Evolutionary conservation across 1,139 yeast genomes (phyloP), one percentile per base, ranked within the genome.

Genomic region (Lodderomyces jiufengensis): DNA sequence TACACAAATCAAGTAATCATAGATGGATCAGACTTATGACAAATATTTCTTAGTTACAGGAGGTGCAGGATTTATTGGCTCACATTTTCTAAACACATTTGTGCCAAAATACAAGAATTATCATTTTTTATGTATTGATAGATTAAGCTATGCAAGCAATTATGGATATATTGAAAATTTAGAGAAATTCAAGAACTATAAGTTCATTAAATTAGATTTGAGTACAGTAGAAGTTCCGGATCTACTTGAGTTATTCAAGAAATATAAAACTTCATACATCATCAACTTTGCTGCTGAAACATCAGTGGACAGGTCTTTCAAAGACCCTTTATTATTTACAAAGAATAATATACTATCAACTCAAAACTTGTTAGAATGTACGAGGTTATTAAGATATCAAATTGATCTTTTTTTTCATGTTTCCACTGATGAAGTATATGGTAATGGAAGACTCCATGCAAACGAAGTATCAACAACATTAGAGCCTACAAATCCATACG

Each of bases 401-500:
- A 24, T 33, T 9, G 21, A 12, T 11, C 41, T 47, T 24, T 61
- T 76, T 33, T 41, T 78, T 3, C 81, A 77, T 48, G 59, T 78
- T 43, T 77, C 83, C 3, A 77, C 84, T 0, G 84, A 78, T 47
- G 84, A 78, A 44, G 83, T 78, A 1, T 78, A 78, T 43, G 83
- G 83, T 1, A 70, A 66, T 38, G 51, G 48, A 24, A 21, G 25
- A 1, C 61, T 55, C n/a, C 56, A 50, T 4, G 43, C 41, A 7
- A 38, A 41, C 4, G 66, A 64, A n/a, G 46, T 51, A 7, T 39
- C 54, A 0, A n/a, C n/a, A n/a, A 58, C 66, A 2, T 50, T 78
- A 22, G 55, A 58, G 10, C 84, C 84, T 1, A 70, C 83, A 0
- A 77, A 76, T 44, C 83, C 83, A 1, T 78, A 78, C 43, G 63